Base-by-base conservation (phyloP, 768 basidiomycete species). In the Naganishia friedmannii region DNA sequence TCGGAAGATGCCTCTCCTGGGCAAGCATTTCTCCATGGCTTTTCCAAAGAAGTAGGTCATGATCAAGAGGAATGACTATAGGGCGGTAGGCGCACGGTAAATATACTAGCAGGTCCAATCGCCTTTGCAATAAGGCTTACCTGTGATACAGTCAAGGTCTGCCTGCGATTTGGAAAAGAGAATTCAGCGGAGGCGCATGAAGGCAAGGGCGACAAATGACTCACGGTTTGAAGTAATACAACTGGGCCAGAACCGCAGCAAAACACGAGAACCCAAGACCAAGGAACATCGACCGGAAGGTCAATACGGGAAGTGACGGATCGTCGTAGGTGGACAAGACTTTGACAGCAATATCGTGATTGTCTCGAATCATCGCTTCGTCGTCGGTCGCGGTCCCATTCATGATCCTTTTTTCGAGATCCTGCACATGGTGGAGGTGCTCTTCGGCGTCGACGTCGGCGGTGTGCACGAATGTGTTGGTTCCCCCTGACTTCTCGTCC, bases 311-410 rank as follows among this genome's bases (percentile, higher is more conserved):
- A 15, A 75, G 68, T 1, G 65, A 53, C 0, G 73, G 67, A 55
- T 77, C 77, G 56, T 77, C 77, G 48, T 75, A 69, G 17, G 74
- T 76, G 28, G 75, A 76, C 70, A 83, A 68, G 55, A 83, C 83
- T 78, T 82, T 83, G 75, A 83, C 74, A 54, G 82, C 82, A 67
- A 84, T 81, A 71, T 84, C 83, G 73, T 80, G 82, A 12, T 83
- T 82, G 69, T 77, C 78, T 39, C 65, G 46, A 12, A 70, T 31
- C 39, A 37, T 54, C 19, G 66, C 66, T 65, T 70, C 70, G 26
- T 70, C 70, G 23, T 66, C 45, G 21, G 63, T 67, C 29, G 70
- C 58, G 23, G 70, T 67, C 15, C 66, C 66, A 28, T 71, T 34
- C 51, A 63, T 46, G 31, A 68, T 71, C 28, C 66, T 51, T 48